phyloP scores from a whole-genome alignment of 352 stramenopile species.

The Phytopythium oedochilum region DNA sequence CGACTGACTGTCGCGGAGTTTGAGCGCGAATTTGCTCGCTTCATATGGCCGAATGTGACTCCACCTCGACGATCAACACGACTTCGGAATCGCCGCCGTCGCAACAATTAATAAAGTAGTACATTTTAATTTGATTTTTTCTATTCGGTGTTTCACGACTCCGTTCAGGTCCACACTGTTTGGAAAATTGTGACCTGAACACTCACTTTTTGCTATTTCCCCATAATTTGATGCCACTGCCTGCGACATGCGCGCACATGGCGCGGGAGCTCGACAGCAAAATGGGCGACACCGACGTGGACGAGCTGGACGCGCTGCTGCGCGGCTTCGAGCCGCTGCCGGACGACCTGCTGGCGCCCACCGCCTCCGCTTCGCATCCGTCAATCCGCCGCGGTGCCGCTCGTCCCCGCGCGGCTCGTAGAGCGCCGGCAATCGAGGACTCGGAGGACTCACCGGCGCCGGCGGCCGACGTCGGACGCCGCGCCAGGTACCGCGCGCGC shows the following conservation, averaged over 20 bases:
- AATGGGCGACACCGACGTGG: too few relatives aligned
- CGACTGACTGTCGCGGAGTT: background rate
- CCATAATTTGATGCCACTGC: too few relatives aligned
- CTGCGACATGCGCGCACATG: too few relatives aligned
- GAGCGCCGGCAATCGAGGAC: background rate
- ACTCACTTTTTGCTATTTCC: background rate
- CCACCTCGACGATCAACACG: background rate
- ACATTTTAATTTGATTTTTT: background rate
- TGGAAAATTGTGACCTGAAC: background rate
- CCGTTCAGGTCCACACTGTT: background rate
- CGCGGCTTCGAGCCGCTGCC: slow-evolving; percentile 4
- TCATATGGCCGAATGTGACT: background rate
- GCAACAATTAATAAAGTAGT: background rate
- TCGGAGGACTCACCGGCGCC: too few relatives aligned
- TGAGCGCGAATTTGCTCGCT: background rate
- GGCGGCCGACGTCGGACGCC: background rate
- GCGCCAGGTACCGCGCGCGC: slow-evolving; percentile 1
- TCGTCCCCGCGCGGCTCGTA: background rate
- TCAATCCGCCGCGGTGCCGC: background rate
- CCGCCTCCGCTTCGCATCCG: background rate
- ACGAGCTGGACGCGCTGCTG: slow-evolving; percentile 3
- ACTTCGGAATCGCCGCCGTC: too few relatives aligned
- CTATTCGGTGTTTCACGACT: background rate
- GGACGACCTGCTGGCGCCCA: background rate
- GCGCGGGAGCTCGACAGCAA: too few relatives aligned